Conservation (phyloP, 2,329 filamentous ascomycete species). For the Chrysosporium keratinophilum region DNA sequence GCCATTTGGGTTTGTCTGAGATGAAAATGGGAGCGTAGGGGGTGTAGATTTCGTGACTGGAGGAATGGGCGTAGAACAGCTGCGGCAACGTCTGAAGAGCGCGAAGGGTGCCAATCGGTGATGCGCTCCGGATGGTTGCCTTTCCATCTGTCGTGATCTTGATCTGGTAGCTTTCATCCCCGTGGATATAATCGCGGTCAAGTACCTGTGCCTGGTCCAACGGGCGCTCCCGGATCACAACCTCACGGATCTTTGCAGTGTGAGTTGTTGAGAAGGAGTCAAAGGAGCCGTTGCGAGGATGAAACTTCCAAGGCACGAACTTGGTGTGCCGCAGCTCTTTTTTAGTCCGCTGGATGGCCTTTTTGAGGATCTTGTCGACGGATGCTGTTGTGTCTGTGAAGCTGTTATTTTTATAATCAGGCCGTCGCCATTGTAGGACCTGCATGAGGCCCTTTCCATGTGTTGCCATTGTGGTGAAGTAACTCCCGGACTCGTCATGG, state of each 20-base stretch:
- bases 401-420: background rate
- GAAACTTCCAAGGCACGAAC: conserved; percentile 26
- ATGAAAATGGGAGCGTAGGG: conserved; percentile 60
- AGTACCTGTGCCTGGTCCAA: background rate
- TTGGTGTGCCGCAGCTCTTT: conserved; percentile 17
- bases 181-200: conserved; percentile 15
- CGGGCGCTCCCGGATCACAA: conserved; percentile 19
- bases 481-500: conserved; percentile 1
- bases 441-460: background rate
- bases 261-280: conserved; percentile 16
- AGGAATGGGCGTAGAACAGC: conserved; percentile 23
- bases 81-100: conserved; percentile 24
- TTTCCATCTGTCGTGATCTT: conserved; percentile 17
- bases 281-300: conserved; percentile 20
- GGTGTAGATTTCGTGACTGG: conserved; percentile 47
- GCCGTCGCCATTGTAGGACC: background rate
- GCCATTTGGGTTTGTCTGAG: conserved; percentile 61
- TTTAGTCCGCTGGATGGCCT: conserved; percentile 18
- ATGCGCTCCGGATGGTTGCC: conserved; percentile 19
- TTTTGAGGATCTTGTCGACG: conserved; percentile 17
- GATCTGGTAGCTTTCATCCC: conserved; percentile 23
- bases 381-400: conserved; percentile 6
- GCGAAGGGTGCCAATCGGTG: conserved; percentile 21
- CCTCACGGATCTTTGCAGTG: conserved; percentile 14
- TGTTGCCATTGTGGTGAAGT: background rate